Evolutionary conservation across 306 rosid genomes (phyloP).

Genomic region (Quillaja saponaria): DNA sequence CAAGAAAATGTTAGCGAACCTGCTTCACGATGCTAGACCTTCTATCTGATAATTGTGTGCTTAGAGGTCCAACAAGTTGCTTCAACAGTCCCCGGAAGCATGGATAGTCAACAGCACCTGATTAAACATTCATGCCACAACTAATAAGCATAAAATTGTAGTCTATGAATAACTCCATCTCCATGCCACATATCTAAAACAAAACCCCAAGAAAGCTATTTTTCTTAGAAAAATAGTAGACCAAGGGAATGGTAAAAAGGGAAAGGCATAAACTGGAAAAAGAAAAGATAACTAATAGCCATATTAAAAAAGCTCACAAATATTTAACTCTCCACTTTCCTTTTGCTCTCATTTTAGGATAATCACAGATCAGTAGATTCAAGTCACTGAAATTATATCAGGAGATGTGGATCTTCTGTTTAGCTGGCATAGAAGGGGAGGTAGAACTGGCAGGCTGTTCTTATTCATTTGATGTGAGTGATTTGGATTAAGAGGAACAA

Average conservation of each 20-base stretch:
- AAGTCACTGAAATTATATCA: too few species aligned
- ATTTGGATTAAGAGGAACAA: too few species aligned
- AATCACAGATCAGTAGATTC: too few species aligned
- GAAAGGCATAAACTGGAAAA: neutral
- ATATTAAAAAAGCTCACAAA: neutral
- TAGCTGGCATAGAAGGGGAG: too few species aligned
- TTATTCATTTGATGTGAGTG: too few species aligned
- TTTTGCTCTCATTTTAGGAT: too few species aligned
- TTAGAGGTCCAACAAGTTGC: constrained; percentile 93
- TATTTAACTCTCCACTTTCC: too few species aligned
- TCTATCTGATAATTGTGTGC: constrained; percentile 88
- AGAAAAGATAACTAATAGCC: constrained; percentile 14
- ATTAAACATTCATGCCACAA: constrained; percentile 25
- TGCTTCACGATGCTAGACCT: constrained; percentile 98
- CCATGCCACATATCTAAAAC: constrained; percentile 2
- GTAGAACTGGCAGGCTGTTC: too few species aligned
- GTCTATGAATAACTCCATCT: constrained; percentile 11
- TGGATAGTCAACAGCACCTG: constrained; percentile 94
- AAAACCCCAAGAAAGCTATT: constrained; percentile 2
- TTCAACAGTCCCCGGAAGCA: constrained; percentile 82
- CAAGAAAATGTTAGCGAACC: constrained; percentile 45
- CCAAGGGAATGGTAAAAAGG: constrained; percentile 5
- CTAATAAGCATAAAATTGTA: constrained; percentile 9
- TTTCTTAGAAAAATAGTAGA: constrained; percentile 7
- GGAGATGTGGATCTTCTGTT: too few species aligned